Percentiles rank a stretch among this genome's conserved stretches.
Evolutionary conservation across 768 basidiomycete species (phyloP).

Genomic region (Mycena metata): DNA sequence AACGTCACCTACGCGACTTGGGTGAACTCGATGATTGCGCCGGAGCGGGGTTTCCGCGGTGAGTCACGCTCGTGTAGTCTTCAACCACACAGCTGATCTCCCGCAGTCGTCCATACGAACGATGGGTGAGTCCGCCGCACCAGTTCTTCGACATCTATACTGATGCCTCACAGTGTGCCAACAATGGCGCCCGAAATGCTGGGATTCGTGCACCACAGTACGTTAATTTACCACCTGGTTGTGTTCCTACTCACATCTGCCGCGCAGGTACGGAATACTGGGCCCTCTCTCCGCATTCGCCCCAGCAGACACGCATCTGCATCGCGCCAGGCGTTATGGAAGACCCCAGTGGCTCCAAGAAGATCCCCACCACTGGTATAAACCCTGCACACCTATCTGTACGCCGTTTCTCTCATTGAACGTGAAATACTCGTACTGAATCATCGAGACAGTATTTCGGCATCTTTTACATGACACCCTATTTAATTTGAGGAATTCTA

Average conservation of each 20-base stretch:
- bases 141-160: background rate
- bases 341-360: conserved; percentile 32
- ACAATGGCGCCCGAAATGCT: conserved; percentile 26
- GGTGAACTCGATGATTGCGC: conserved; percentile 26
- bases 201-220: conserved; percentile 34
- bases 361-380: conserved; percentile 30
- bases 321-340: conserved; percentile 20
- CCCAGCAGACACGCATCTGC: conserved; percentile 36
- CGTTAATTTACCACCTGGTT: background rate
- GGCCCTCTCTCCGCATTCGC: conserved; percentile 36
- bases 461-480: conserved; percentile 38
- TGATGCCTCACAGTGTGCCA: conserved; percentile 26
- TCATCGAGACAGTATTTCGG: conserved; percentile 31
- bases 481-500: conserved; percentile 26
- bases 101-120: conserved; percentile 32
- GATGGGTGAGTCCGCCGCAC: conserved; percentile 24
- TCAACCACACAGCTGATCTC: conserved; percentile 1
- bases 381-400: conserved; percentile 33
- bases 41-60: conserved; percentile 31
- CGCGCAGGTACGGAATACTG: conserved; percentile 35
- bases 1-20: conserved; percentile 29
- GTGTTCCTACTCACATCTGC: background rate
- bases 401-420: background rate
- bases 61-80: background rate
- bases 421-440: background rate